A percentile compares a stretch with the other conserved stretches of the same genome.
Evolutionary conservation across 441 rosid species (phyloP).

Genomic region (Monsonia emarginata): DNA sequence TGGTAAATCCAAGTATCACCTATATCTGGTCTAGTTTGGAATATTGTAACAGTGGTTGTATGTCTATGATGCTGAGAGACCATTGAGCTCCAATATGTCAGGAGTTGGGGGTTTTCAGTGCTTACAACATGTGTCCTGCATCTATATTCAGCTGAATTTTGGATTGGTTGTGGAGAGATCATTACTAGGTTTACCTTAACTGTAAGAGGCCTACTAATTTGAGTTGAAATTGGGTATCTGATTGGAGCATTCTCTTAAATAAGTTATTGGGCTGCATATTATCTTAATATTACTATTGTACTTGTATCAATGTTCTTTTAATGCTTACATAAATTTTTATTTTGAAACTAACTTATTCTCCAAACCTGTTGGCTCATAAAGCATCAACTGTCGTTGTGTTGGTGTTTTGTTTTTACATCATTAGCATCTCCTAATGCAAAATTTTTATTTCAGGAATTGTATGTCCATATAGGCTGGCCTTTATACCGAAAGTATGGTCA

Average conservation of each 20-base stretch:
- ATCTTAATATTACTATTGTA: background rate
- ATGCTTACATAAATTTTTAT: no score
- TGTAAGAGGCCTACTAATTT: background rate
- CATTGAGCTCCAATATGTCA: no score
- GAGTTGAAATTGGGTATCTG: background rate
- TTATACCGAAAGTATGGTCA: conserved; percentile 83
- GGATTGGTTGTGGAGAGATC: background rate
- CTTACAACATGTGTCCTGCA: no score
- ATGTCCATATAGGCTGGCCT: conserved; percentile 83
- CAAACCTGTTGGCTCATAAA: no score
- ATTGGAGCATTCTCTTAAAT: background rate
- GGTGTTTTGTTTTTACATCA: background rate
- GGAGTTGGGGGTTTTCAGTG: no score
- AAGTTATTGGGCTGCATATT: background rate
- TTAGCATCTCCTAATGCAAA: background rate
- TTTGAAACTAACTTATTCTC: no score
- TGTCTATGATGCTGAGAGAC: no score
- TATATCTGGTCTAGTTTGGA: no score
- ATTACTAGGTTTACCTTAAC: background rate
- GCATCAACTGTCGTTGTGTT: no score
- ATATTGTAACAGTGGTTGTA: no score
- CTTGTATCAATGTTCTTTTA: no score
- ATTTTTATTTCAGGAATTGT: conserved; percentile 50
- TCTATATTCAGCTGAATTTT: background rate
- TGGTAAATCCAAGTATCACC: no score